Conservation (phyloP, 768 basidiomycete genomes). For the Lenzites betulinus region DNA sequence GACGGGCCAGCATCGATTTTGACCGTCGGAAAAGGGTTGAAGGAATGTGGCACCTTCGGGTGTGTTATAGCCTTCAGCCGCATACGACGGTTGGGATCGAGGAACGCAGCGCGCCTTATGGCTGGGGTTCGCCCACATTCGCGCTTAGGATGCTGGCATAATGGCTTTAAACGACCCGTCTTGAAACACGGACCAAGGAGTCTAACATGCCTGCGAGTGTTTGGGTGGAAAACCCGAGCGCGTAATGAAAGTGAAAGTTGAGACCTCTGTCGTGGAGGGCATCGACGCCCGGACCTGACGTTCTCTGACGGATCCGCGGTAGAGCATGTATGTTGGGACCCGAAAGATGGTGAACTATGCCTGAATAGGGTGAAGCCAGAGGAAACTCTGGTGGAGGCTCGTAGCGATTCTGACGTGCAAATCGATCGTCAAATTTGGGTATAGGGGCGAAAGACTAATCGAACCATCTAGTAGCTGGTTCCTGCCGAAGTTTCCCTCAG, state of each 20-base stretch:
- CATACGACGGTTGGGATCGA: slow-evolving; percentile 60
- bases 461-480: slow-evolving; percentile 94
- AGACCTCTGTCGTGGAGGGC: slow-evolving; percentile 64
- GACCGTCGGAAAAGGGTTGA: slow-evolving; percentile 54
- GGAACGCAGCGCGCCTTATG: slow-evolving; percentile 61
- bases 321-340: slow-evolving; percentile 86
- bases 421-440: slow-evolving; percentile 94
- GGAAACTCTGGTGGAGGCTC: slow-evolving; percentile 96
- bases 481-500: slow-evolving; percentile 88
- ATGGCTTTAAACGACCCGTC: slow-evolving; percentile 81
- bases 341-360: slow-evolving; percentile 92
- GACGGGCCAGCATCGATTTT: slow-evolving; percentile 73
- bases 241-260: slow-evolving; percentile 72
- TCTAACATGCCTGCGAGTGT: slow-evolving; percentile 83
- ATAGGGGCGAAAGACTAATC: slow-evolving; percentile 97
- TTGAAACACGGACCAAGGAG: slow-evolving; percentile 88
- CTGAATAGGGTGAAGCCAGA: slow-evolving; percentile 91
- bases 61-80: slow-evolving; percentile 65
- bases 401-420: slow-evolving; percentile 96
- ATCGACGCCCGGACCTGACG: slow-evolving; percentile 75
- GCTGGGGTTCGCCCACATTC: slow-evolving; percentile 55
- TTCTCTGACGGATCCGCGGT: slow-evolving; percentile 75
- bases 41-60: slow-evolving; percentile 66
- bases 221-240: slow-evolving; percentile 71
- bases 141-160: slow-evolving; percentile 76